These are phyloP conservation scores for Tulasnella sp. DNA, from an alignment of 768 basidiomycete genomes.

Conservation along the genomic window DNA sequence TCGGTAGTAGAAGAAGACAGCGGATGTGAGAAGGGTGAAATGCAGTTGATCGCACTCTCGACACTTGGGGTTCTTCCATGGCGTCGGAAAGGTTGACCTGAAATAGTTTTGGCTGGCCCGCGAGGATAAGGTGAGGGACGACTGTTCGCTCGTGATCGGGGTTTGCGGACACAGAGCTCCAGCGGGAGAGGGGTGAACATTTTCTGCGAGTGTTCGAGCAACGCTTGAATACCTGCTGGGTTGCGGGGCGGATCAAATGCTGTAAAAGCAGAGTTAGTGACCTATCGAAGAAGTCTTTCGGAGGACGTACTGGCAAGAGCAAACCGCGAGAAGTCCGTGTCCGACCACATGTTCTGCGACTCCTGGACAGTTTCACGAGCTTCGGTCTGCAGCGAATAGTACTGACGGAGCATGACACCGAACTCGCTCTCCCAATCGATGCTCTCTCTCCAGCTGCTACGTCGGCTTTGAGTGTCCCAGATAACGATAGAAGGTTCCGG, in stretches of 20 bases:
- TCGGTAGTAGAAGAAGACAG: neutral
- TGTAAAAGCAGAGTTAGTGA: neutral
- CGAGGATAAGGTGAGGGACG: conserved; percentile 19
- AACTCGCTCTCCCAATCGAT: conserved; percentile 24
- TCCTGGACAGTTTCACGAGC: conserved; percentile 27
- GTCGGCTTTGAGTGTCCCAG: conserved; percentile 6
- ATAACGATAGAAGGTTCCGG: conserved; percentile 1
- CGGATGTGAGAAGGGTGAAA: conserved; percentile 28
- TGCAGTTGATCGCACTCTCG: conserved; percentile 29
- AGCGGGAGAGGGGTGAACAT: conserved; percentile 27
- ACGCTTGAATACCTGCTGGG: conserved; percentile 25
- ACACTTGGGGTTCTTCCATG: conserved; percentile 23
- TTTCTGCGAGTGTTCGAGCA: conserved; percentile 29
- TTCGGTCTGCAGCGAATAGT: conserved; percentile 25
- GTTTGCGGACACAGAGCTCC: conserved; percentile 29
- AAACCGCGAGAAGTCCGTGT: conserved; percentile 32
- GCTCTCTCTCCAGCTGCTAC: conserved; percentile 12
- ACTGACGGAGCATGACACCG: conserved; percentile 17
- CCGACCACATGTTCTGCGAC: conserved; percentile 28
- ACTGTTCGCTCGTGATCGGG: conserved; percentile 27
- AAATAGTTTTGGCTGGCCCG: neutral
- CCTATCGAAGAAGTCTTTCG: neutral
- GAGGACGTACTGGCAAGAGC: conserved; percentile 26
- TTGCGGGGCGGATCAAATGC: conserved; percentile 30
- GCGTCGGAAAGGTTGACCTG: conserved; percentile 5